These are phyloP conservation scores for Aureobasidium subglaciale DNA, from an alignment of 2,329 filamentous ascomycete genomes.

Conservation along the genomic window DNA sequence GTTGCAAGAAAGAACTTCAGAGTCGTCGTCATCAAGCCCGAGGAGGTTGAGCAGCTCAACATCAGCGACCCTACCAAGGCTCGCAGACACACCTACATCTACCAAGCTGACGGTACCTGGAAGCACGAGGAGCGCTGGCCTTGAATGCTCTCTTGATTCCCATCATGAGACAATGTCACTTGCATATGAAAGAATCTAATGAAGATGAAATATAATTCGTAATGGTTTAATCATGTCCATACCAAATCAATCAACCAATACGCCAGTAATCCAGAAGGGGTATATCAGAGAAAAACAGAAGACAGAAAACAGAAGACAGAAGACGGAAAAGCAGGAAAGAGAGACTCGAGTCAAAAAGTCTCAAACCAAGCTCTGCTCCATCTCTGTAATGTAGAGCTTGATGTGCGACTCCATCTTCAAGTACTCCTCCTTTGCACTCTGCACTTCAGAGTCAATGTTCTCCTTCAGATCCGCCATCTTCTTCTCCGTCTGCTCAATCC, in stretches of 20 bases:
- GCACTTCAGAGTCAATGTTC: conserved; percentile 91
- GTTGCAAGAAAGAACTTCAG: conserved; percentile 70
- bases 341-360: background rate
- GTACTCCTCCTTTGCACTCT: conserved; percentile 86
- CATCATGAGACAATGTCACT: background rate
- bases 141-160: conserved; percentile 23
- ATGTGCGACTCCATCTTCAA: conserved; percentile 97
- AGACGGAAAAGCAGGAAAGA: background rate
- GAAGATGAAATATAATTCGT: background rate
- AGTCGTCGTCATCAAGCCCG: conserved; percentile 77
- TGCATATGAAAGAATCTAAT: background rate
- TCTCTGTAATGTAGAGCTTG: conserved; percentile 95
- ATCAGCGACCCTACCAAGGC: conserved; percentile 58
- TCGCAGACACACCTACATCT: conserved; percentile 61
- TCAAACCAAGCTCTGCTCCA: conserved; percentile 72
- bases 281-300: background rate
- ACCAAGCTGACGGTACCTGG: conserved; percentile 52
- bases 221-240: background rate
- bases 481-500: conserved; percentile 97
- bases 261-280: conserved; percentile 1
- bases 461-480: conserved; percentile 99
- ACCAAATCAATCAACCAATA: background rate
- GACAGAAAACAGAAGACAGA: background rate
- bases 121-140: conserved; percentile 63
- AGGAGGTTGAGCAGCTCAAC: conserved; percentile 69